Evolutionary conservation across 164 flowering plant species (phyloP), one percentile per base, ranked within the genome.

Genomic region (Magnolia officinalis): DNA sequence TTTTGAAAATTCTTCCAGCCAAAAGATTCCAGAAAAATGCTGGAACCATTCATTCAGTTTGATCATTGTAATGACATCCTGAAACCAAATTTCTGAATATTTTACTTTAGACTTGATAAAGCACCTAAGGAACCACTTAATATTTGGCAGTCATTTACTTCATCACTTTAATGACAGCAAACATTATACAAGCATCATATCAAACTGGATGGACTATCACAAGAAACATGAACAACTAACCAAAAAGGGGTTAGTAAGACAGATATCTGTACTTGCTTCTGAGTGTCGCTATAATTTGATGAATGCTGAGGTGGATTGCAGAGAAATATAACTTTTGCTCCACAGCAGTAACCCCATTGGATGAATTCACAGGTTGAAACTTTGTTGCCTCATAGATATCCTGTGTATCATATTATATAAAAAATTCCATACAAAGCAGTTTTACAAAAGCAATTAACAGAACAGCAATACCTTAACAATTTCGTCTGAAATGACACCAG

Each of bases 401-500:
- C 98, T 95, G 89, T 19, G 76, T n/a, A 67, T 63, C 50, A 55
- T 19, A 13, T 23, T 58, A 74, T 5, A 11, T 55, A 55, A 55
- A 11, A 11, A 26, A 55, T 50, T 16, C 23, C 26, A 61, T 37
- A 65, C 59, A 50, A 8, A 72, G 45, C 6, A 29, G 0, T 24
- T 10, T 55, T 23, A 21, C 23, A 23, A 21, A 21, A 20, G 19
- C 9, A 69, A 64, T 16, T 10, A 63, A 45, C 23, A 9, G 19
- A 63, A 71, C 21, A 14, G 51, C 10, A 16, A 37, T 83, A 96
- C 99, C 97, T 92, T 86, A 61, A 94, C 83, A 75, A 90, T 85
- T 80, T 92, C 99, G 85, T 92, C 97, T 10, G 99, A 92, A 72
- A 96, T 90, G 71, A 90, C 92, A 73, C 99, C 98, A 83, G 99